These are phyloP conservation scores for Ogataea neopini DNA, from an alignment of 805 yeast genomes.

Conservation along the genomic window DNA sequence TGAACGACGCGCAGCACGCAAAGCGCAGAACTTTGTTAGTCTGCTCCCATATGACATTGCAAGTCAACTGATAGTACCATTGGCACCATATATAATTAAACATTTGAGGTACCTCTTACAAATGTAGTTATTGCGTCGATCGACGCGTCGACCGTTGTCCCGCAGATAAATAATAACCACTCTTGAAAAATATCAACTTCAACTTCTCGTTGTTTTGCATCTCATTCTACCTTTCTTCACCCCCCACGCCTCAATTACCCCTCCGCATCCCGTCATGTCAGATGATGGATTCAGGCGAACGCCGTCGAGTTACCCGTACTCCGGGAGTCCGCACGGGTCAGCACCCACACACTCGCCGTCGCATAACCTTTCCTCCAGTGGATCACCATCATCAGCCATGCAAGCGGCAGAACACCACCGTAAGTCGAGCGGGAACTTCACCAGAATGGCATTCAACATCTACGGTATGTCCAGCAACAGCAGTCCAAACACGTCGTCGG, in stretches of 20 bases:
- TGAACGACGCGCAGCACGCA: no score
- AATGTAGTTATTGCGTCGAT: no score
- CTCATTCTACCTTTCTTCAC: background rate
- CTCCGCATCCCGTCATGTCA: conserved; percentile 4
- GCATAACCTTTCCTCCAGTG: conserved; percentile 18
- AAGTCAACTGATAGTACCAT: background rate
- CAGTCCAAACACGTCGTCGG: conserved; percentile 15
- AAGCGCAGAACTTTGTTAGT: background rate
- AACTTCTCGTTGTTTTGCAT: background rate
- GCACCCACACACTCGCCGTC: background rate
- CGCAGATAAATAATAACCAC: background rate
- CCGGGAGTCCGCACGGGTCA: conserved; percentile 4
- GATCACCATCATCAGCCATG: conserved; percentile 28
- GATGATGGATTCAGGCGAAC: conserved; percentile 4
- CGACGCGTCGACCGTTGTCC: background rate
- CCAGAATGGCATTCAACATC: conserved; percentile 60
- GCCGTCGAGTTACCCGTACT: conserved; percentile 8
- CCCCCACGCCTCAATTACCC: background rate
- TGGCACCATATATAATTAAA: no score
- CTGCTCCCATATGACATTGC: no score
- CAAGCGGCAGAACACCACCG: conserved; percentile 26
- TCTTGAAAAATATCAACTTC: background rate
- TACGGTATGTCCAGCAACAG: conserved; percentile 43
- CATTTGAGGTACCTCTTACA: no score
- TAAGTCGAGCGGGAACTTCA: conserved; percentile 38